phyloP scores from a whole-genome alignment of 495 filamentous ascomycete species.

The Mytilinidion resinicola region DNA sequence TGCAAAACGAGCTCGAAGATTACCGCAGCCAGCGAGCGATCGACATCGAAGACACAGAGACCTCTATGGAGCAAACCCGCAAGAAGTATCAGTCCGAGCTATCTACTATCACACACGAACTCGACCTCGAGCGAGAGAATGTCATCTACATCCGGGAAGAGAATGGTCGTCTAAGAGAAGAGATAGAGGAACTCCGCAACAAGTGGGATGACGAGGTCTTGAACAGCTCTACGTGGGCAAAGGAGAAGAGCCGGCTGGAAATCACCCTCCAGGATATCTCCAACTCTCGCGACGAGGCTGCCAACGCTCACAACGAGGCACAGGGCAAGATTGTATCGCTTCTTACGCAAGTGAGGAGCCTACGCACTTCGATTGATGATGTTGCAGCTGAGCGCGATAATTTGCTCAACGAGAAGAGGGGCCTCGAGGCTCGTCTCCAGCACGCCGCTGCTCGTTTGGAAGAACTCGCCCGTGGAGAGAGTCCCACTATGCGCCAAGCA shows the following conservation, averaged over 20 bases:
- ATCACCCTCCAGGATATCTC: slow-evolving; percentile 84
- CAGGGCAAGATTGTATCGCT: slow-evolving; percentile 85
- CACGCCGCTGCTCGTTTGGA: slow-evolving; percentile 91
- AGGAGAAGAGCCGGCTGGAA: slow-evolving; percentile 91
- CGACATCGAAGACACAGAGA: slow-evolving; percentile 94
- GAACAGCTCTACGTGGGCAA: slow-evolving; percentile 96
- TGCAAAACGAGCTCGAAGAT: slow-evolving; percentile 97
- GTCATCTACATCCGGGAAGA: slow-evolving; percentile 57
- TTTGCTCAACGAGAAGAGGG: slow-evolving; percentile 81
- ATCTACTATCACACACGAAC: slow-evolving; percentile 76
- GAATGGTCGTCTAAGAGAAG: slow-evolving; percentile 71
- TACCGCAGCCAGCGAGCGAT: slow-evolving; percentile 92
- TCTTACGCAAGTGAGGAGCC: slow-evolving; percentile 80
- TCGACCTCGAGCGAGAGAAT: slow-evolving; percentile 90
- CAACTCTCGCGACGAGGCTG: slow-evolving; percentile 85
- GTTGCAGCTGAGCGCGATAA: slow-evolving; percentile 77
- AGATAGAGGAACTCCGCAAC: slow-evolving; percentile 86
- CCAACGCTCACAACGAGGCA: slow-evolving; percentile 87
- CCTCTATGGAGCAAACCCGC: slow-evolving; percentile 91
- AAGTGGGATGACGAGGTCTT: slow-evolving; percentile 99
- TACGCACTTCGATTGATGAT: slow-evolving; percentile 82
- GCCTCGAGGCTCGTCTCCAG: slow-evolving; percentile 75
- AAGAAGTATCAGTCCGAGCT: slow-evolving; percentile 97
- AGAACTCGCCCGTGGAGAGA: slow-evolving; percentile 78
- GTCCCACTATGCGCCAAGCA: slow-evolving; percentile 84